Evolutionary conservation across 139 green algal genomes (phyloP).

Genomic region (Pseudopediastrum boryanum): DNA sequence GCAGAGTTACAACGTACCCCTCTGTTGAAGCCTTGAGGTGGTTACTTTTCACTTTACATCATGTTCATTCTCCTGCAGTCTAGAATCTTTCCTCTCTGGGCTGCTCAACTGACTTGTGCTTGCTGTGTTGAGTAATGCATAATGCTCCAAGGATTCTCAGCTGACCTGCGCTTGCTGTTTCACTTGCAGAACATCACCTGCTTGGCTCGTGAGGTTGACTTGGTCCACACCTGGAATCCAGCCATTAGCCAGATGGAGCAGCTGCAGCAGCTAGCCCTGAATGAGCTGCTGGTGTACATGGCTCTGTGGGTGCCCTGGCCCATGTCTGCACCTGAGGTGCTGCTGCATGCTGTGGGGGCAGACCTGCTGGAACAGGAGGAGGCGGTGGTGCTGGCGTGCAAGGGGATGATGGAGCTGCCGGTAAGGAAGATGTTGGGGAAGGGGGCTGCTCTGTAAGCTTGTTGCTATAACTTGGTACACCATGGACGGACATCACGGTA

Average conservation of each 20-base stretch:
- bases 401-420: background rate
- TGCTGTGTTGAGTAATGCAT: too few species aligned
- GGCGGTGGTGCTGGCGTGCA: background rate
- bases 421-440: background rate
- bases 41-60: too few species aligned
- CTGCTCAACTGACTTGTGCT: too few species aligned
- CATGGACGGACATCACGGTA: too few species aligned
- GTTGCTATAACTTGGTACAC: too few species aligned
- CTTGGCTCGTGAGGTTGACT: conserved; percentile 26
- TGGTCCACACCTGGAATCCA: conserved; percentile 34
- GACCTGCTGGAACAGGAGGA: conserved; percentile 30
- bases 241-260: conserved; percentile 15
- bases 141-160: too few species aligned
- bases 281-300: conserved; percentile 37
- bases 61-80: too few species aligned
- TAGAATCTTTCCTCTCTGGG: too few species aligned
- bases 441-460: too few species aligned
- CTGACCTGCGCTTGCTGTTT: too few species aligned
- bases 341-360: conserved; percentile 18
- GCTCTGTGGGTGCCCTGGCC: conserved; percentile 35
- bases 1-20: too few species aligned
- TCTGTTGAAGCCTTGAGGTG: too few species aligned
- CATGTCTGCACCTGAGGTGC: conserved; percentile 19
- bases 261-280: conserved; percentile 2
- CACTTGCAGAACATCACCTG: conserved; percentile 15